phyloP scores from a whole-genome alignment of 495 filamentous ascomycete species.

The Penicillium antarcticum region DNA sequence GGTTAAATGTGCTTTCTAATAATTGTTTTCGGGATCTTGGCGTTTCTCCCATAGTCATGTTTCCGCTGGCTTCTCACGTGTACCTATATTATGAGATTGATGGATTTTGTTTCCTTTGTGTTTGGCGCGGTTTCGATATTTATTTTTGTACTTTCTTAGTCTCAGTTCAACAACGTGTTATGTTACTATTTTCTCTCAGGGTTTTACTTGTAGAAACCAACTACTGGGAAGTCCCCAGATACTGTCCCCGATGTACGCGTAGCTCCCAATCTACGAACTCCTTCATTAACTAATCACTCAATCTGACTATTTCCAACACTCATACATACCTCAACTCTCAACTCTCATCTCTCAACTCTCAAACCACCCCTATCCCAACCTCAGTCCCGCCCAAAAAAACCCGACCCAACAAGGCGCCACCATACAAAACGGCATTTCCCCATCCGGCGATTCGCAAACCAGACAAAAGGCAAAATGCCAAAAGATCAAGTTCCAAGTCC shows the following conservation, averaged over 20 bases:
- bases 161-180: constrained; percentile 1
- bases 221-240: no score
- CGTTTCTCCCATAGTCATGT: constrained; percentile 21
- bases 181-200: neutral
- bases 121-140: constrained; percentile 13
- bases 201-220: no score
- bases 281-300: no score
- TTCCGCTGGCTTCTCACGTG: constrained; percentile 12
- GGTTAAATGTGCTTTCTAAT: constrained; percentile 44
- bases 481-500: neutral
- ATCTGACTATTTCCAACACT: no score
- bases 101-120: constrained; percentile 26
- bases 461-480: neutral
- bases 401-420: no score
- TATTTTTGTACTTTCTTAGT: constrained; percentile 10
- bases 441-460: constrained; percentile 2
- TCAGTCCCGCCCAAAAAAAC: no score
- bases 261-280: no score
- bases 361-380: no score
- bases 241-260: no score
- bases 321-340: no score
- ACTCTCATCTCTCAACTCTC: no score
- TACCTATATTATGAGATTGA: constrained; percentile 43
- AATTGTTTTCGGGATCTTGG: constrained; percentile 10
- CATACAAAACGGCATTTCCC: neutral